Evolutionary conservation across 202 grass and related monocot species (phyloP).

Genomic region (Carex sylvatica): DNA sequence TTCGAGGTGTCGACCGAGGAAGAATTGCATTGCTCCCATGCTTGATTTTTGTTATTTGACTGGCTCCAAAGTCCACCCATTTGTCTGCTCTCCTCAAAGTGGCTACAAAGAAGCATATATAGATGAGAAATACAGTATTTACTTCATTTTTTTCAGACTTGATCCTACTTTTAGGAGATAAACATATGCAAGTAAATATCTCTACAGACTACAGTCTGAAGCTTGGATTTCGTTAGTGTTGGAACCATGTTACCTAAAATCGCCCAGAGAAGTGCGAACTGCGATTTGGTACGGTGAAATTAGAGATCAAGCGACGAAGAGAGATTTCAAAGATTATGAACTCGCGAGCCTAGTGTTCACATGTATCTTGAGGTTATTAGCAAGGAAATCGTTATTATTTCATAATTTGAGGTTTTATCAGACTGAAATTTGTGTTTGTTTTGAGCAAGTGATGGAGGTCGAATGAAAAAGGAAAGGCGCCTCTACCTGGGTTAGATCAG

Average conservation of each 20-base stretch:
- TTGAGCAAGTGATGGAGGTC: not conserved
- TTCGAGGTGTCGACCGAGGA: constrained; percentile 40
- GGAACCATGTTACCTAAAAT: not conserved
- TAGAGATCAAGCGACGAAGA: not conserved
- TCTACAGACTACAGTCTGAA: not conserved
- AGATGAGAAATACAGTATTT: not conserved
- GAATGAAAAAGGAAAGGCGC: not conserved
- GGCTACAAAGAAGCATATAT: constrained; percentile 18
- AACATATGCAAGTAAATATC: not conserved
- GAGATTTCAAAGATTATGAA: not conserved
- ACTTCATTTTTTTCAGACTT: not conserved
- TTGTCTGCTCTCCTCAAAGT: constrained; percentile 3
- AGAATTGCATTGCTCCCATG: constrained; percentile 26
- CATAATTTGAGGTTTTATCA: not conserved
- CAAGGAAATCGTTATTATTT: not conserved
- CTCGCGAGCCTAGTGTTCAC: not conserved
- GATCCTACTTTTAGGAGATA: not conserved
- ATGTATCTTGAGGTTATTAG: not conserved
- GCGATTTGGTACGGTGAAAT: not conserved
- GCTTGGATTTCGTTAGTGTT: not conserved
- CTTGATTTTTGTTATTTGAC: constrained; percentile 26
- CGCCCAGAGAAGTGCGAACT: not conserved
- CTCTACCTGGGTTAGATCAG: not conserved
- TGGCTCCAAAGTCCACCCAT: constrained; percentile 69
- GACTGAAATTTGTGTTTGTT: not conserved